Conservation (phyloP, 2,329 filamentous ascomycete species). For the Colletotrichum scovillei region DNA sequence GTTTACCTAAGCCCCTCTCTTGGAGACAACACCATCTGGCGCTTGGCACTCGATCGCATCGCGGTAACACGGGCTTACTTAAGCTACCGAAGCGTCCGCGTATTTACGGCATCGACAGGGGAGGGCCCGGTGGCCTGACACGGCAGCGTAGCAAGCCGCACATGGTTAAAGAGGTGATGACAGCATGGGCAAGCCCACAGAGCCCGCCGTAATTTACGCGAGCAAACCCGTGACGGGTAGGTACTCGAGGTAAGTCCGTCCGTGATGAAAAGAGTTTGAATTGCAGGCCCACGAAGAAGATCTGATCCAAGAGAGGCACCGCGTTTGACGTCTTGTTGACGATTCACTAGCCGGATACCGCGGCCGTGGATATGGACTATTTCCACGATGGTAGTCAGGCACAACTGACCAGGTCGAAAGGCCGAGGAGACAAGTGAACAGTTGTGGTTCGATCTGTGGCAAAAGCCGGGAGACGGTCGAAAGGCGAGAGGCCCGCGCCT, state of each 20-base stretch:
- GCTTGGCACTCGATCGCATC: constrained; percentile 1
- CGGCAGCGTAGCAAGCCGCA: constrained; percentile 33
- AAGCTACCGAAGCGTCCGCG: constrained; percentile 27
- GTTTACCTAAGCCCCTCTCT: background rate
- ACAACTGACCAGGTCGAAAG: background rate
- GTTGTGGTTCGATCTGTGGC: constrained; percentile 35
- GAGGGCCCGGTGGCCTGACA: constrained; percentile 28
- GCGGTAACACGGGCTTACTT: constrained; percentile 19
- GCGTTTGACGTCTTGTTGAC: background rate
- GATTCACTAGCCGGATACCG: background rate
- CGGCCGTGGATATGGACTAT: background rate
- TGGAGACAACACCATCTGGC: background rate
- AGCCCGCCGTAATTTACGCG: constrained; percentile 25
- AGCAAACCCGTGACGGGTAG: background rate
- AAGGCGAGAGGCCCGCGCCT: constrained; percentile 35
- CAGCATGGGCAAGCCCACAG: constrained; percentile 25
- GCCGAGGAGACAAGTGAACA: background rate
- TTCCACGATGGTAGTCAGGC: background rate
- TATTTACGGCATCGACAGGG: constrained; percentile 27
- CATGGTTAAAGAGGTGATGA: constrained; percentile 27
- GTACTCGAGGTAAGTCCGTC: background rate
- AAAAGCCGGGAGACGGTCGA: constrained; percentile 36
- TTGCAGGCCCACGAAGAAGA: background rate
- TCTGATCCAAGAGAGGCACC: background rate
- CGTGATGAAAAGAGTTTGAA: background rate